These are phyloP conservation scores for Perkinsus chesapeaki DNA, from an alignment of 169 alveolate species.

Conservation along the genomic window DNA sequence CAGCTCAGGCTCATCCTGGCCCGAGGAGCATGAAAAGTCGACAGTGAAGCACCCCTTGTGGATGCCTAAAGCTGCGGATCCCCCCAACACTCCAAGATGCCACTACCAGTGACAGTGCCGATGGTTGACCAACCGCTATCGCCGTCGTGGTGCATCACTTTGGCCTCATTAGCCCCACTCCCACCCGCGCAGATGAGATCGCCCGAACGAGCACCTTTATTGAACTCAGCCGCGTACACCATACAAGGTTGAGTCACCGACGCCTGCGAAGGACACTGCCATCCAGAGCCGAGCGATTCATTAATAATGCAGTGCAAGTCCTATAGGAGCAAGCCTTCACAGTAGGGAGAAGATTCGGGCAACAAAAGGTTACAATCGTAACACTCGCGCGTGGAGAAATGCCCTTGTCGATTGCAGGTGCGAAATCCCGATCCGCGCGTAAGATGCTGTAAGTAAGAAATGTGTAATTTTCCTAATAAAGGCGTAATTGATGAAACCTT, in stretches of 20 bases:
- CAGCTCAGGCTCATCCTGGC: neutral
- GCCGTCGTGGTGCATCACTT: slow-evolving; percentile 14
- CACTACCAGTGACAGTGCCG: neutral
- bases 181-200: slow-evolving; percentile 25
- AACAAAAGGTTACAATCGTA: too few species aligned
- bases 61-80: neutral
- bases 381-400: too few species aligned
- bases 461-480: too few species aligned
- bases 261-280: neutral
- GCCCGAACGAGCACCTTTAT: slow-evolving; percentile 17
- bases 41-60: slow-evolving; percentile 15
- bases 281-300: too few species aligned
- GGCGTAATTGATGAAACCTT: too few species aligned
- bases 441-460: too few species aligned
- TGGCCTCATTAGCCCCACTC: slow-evolving; percentile 29
- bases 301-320: too few species aligned
- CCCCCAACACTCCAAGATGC: too few species aligned
- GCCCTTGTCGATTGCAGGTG: too few species aligned
- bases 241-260: slow-evolving; percentile 2
- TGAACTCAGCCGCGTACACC: slow-evolving; percentile 25
- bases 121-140: neutral
- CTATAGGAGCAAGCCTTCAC: too few species aligned
- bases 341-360: too few species aligned
- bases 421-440: too few species aligned
- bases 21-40: slow-evolving; percentile 25